A percentile compares a stretch with the other conserved stretches of the same genome.
Conservation (phyloP, 805 yeast species). For the Zygotorulaspora danielsina region DNA sequence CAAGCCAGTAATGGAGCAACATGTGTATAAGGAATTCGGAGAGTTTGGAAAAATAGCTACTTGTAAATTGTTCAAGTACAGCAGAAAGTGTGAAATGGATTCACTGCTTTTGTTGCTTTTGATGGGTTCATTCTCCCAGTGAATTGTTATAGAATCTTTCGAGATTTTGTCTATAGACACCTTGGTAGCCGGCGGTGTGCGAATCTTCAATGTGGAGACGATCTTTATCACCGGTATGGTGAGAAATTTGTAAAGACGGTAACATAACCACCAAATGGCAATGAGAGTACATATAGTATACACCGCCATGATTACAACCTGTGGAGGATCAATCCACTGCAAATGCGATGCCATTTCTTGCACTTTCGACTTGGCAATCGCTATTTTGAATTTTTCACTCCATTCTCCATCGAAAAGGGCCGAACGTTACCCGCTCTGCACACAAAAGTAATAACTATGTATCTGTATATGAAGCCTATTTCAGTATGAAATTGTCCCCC, state of each 20-base stretch:
- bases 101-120: slow-evolving; percentile 5
- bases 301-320: slow-evolving; percentile 2
- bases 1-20: slow-evolving; percentile 31
- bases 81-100: slow-evolving; percentile 29
- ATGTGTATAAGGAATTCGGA: slow-evolving; percentile 31
- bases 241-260: slow-evolving; percentile 29
- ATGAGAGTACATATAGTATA: slow-evolving; percentile 12
- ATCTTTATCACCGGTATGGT: slow-evolving; percentile 31
- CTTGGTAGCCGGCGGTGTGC: slow-evolving; percentile 34
- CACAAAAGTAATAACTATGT: too few relatives aligned
- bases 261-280: slow-evolving; percentile 28
- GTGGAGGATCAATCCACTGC: not conserved
- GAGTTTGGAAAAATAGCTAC: slow-evolving; percentile 32
- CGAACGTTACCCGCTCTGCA: slow-evolving; percentile 9
- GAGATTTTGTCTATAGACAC: slow-evolving; percentile 35
- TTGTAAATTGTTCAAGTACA: slow-evolving; percentile 32
- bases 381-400: not conserved
- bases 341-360: not conserved
- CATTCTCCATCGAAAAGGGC: not conserved
- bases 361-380: not conserved
- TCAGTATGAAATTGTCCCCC: slow-evolving; percentile 81
- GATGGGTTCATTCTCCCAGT: slow-evolving; percentile 35
- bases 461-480: slow-evolving; percentile 33
- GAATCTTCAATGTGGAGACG: slow-evolving; percentile 28
- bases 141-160: slow-evolving; percentile 28